Percentiles rank a stretch among this genome's conserved stretches.
These are phyloP conservation scores for Candida silvatica DNA, from an alignment of 805 yeast species.

Conservation along the genomic window DNA sequence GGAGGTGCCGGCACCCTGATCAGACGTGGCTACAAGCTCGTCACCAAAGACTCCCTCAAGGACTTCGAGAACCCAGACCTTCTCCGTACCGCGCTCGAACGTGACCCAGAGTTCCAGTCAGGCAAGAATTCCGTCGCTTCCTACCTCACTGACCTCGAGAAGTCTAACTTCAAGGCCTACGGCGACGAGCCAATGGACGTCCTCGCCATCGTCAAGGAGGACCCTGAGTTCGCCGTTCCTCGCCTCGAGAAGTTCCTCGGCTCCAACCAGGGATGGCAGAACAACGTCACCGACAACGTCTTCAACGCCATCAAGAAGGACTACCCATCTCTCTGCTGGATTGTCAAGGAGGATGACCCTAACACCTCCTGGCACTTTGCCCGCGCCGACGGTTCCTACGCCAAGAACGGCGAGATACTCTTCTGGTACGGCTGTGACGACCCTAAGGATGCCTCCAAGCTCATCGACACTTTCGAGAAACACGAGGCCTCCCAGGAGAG, in stretches of 20 bases:
- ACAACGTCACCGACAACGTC: slow-evolving; percentile 92
- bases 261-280: slow-evolving; percentile 90
- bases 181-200: slow-evolving; percentile 97
- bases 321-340: slow-evolving; percentile 73
- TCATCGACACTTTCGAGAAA: slow-evolving; percentile 52
- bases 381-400: slow-evolving; percentile 89
- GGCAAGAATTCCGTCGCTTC: slow-evolving; percentile 73
- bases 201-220: slow-evolving; percentile 70
- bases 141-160: slow-evolving; percentile 66
- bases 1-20: slow-evolving; percentile 99
- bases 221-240: slow-evolving; percentile 37
- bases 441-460: slow-evolving; percentile 49
- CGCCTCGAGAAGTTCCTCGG: slow-evolving; percentile 79
- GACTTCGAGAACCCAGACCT: slow-evolving; percentile 71
- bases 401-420: slow-evolving; percentile 79
- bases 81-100: slow-evolving; percentile 64
- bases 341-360: slow-evolving; percentile 81
- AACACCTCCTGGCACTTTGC: slow-evolving; percentile 88
- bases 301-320: slow-evolving; percentile 77
- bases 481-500: slow-evolving; percentile 33
- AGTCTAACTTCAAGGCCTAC: slow-evolving; percentile 58
- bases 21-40: slow-evolving; percentile 90
- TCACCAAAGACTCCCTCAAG: slow-evolving; percentile 57
- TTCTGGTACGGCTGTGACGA: slow-evolving; percentile 90
- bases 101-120: slow-evolving; percentile 66